Percentiles rank a stretch among this genome's conserved stretches.
These are phyloP conservation scores for Metschnikowia rubicola DNA, from an alignment of 805 yeast species.

Conservation along the genomic window DNA sequence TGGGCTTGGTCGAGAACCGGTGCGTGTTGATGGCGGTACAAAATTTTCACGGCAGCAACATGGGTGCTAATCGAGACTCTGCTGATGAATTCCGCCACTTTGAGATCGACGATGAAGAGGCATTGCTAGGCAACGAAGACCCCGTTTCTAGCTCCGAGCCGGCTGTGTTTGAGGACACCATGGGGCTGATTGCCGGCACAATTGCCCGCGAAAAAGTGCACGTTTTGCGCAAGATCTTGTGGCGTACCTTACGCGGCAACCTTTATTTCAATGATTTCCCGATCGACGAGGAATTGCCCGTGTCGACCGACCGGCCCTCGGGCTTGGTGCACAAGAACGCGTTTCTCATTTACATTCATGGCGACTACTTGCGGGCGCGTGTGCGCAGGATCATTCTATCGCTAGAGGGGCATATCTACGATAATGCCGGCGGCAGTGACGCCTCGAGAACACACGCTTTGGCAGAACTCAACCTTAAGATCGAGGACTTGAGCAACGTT, in stretches of 20 bases:
- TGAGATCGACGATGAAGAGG: constrained; percentile 29
- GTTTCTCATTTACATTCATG: constrained; percentile 40
- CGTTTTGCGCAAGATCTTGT: constrained; percentile 36
- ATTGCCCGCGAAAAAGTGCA: constrained; percentile 35
- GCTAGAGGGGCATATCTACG: constrained; percentile 37
- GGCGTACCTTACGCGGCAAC: constrained; percentile 44
- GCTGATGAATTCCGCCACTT: constrained; percentile 18
- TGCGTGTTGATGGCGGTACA: constrained; percentile 30
- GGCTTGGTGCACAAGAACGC: constrained; percentile 31
- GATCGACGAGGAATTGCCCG: constrained; percentile 20
- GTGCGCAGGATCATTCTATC: constrained; percentile 37
- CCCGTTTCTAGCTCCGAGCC: constrained; percentile 22
- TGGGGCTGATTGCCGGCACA: constrained; percentile 35
- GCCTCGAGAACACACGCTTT: constrained; percentile 24
- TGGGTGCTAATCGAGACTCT: constrained; percentile 6
- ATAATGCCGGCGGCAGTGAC: constrained; percentile 33
- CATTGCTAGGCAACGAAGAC: constrained; percentile 23
- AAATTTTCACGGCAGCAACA: constrained; percentile 29
- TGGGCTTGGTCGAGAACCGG: constrained; percentile 32
- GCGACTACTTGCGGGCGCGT: constrained; percentile 33
- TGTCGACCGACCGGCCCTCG: constrained; percentile 16
- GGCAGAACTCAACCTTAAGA: constrained; percentile 29
- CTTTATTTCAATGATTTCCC: constrained; percentile 39
- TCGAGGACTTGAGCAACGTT: constrained; percentile 31
- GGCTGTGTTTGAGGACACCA: constrained; percentile 19